phyloP scores from a whole-genome alignment of 768 basidiomycete species.

The Glaciozyma martinii region DNA sequence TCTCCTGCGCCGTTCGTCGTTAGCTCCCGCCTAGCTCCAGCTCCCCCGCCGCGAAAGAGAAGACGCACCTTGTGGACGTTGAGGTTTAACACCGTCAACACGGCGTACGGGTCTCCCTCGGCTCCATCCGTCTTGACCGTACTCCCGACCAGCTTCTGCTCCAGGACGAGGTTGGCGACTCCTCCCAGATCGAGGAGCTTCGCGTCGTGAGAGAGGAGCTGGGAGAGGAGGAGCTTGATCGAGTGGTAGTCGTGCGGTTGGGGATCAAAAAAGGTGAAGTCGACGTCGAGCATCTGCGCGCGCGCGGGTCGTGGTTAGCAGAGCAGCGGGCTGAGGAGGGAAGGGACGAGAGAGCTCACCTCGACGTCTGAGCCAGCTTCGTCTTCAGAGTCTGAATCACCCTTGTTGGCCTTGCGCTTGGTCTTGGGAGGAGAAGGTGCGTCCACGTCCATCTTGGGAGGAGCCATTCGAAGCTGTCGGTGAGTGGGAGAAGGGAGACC shows the following conservation, averaged over 20 bases:
- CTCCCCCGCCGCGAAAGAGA: neutral
- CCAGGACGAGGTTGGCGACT: conserved; percentile 68
- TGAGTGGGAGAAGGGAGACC: neutral
- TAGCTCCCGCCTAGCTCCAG: neutral
- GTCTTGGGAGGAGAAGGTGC: neutral
- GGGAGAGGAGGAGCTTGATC: conserved; percentile 44
- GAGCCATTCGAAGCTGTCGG: neutral
- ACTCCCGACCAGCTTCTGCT: conserved; percentile 67
- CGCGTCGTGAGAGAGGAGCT: conserved; percentile 67
- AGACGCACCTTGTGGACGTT: conserved; percentile 12
- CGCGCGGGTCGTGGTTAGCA: conserved; percentile 42
- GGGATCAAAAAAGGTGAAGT: conserved; percentile 89
- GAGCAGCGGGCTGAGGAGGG: too few species aligned
- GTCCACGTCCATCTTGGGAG: conserved; percentile 2
- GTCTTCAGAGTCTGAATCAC: neutral
- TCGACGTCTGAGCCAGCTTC: neutral
- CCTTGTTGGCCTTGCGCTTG: conserved; percentile 7
- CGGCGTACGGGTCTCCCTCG: conserved; percentile 82
- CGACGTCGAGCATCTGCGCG: conserved; percentile 60
- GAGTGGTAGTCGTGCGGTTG: conserved; percentile 82
- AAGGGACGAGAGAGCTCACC: neutral
- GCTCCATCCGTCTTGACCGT: conserved; percentile 86
- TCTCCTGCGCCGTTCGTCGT: conserved; percentile 47
- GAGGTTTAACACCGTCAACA: conserved; percentile 76
- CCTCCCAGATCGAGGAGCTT: conserved; percentile 60